Conservation (phyloP, 2,329 filamentous ascomycete species). For the Nemania sp. region DNA sequence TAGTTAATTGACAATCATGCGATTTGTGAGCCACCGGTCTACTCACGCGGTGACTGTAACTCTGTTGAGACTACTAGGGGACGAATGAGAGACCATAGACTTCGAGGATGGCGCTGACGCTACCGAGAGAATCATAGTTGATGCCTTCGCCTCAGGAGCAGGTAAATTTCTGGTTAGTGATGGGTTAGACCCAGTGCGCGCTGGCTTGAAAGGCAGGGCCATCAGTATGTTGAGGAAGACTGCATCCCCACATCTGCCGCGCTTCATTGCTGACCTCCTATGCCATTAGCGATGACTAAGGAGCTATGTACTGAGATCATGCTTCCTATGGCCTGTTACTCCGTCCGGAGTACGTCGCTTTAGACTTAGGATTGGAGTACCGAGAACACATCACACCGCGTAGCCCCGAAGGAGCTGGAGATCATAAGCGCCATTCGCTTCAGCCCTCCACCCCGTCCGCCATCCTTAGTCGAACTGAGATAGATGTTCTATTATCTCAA, state of each 20-base stretch:
- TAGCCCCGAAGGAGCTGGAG: constrained; percentile 58
- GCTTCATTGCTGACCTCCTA: constrained; percentile 45
- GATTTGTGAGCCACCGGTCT: constrained; percentile 64
- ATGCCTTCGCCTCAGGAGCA: constrained; percentile 13
- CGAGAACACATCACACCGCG: constrained; percentile 55
- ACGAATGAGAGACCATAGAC: constrained; percentile 63
- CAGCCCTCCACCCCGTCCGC: constrained; percentile 41
- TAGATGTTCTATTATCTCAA: constrained; percentile 63
- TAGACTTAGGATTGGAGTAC: constrained; percentile 64
- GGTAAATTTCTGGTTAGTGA: not conserved
- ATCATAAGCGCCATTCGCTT: constrained; percentile 63
- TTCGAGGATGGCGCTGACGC: constrained; percentile 70
- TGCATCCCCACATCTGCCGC: constrained; percentile 62
- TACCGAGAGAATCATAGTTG: constrained; percentile 62
- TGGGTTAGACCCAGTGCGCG: constrained; percentile 40
- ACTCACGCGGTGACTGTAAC: constrained; percentile 70
- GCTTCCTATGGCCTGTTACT: constrained; percentile 64
- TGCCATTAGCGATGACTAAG: constrained; percentile 32
- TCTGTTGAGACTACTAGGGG: constrained; percentile 58
- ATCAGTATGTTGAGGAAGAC: constrained; percentile 65
- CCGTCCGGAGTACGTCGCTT: constrained; percentile 64
- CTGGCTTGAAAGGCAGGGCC: constrained; percentile 59
- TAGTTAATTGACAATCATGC: constrained; percentile 62
- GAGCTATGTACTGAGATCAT: constrained; percentile 56
- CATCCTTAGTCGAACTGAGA: constrained; percentile 60